Evolutionary conservation across 768 basidiomycete species (phyloP).

Genomic region (Lactarius pseudohatsudake): DNA sequence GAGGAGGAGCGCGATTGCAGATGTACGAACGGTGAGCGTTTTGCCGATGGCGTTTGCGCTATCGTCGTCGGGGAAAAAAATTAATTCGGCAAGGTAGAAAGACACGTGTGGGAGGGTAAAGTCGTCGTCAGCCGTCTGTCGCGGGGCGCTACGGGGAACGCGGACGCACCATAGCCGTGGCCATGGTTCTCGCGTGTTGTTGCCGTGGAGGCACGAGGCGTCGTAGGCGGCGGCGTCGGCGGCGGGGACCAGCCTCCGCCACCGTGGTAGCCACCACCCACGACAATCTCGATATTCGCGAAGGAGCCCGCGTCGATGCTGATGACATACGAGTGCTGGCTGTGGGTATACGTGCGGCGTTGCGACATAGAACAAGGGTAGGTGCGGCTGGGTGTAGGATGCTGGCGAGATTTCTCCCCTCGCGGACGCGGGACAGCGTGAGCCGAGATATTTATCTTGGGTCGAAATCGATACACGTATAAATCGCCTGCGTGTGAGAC

Average conservation of each 20-base stretch:
- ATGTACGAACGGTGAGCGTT: constrained; percentile 9
- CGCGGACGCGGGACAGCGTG: neutral
- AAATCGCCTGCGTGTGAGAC: constrained; percentile 7
- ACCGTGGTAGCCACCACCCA: constrained; percentile 6
- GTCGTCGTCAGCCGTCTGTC: neutral
- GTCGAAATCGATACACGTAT: constrained; percentile 2
- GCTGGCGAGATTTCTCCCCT: constrained; percentile 1
- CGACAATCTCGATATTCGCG: constrained; percentile 21
- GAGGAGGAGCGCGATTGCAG: constrained; percentile 1
- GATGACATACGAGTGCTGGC: constrained; percentile 20
- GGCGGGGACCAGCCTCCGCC: constrained; percentile 1
- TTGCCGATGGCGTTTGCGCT: neutral
- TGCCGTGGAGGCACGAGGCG: neutral
- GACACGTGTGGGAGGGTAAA: neutral
- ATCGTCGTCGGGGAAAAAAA: neutral
- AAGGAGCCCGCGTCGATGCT: constrained; percentile 21
- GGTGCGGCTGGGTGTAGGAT: neutral
- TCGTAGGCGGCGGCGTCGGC: neutral
- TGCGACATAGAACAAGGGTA: constrained; percentile 11
- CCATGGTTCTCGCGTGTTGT: constrained; percentile 1
- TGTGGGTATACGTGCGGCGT: constrained; percentile 4
- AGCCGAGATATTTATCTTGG: constrained; percentile 12
- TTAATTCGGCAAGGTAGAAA: neutral
- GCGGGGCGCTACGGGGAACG: neutral
- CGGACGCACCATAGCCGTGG: constrained; percentile 15